Percentiles rank a stretch among this genome's conserved stretches.
Evolutionary conservation across 345 rosid species (phyloP).

Genomic region (Sonneratia caseolaris): DNA sequence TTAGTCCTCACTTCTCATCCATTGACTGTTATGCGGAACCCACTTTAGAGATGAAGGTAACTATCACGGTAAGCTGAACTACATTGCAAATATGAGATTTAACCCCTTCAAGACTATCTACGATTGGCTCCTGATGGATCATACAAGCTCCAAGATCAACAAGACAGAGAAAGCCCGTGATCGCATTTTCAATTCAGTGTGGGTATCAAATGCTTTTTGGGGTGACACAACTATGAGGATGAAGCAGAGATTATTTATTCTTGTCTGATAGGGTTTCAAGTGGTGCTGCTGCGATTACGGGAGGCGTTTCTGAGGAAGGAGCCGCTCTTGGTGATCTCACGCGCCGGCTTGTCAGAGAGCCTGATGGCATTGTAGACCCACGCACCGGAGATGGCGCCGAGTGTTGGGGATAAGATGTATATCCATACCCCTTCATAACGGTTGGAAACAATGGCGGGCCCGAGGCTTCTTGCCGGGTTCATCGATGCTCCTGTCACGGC

Average conservation of each 20-base stretch:
- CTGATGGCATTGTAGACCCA: constrained; percentile 65
- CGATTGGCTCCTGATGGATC: not conserved
- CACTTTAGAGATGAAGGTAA: no score
- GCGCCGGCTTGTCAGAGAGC: constrained; percentile 68
- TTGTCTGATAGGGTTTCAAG: not conserved
- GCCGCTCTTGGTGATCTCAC: constrained; percentile 47
- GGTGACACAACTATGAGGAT: not conserved
- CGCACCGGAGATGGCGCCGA: constrained; percentile 72
- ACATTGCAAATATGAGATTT: not conserved
- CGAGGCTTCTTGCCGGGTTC: constrained; percentile 77
- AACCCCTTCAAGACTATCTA: not conserved
- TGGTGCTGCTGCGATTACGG: not conserved
- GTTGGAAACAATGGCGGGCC: constrained; percentile 63
- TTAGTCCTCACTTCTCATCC: no score
- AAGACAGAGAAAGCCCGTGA: not conserved
- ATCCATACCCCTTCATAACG: constrained; percentile 63
- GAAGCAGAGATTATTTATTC: not conserved
- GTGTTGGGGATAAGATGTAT: constrained; percentile 43
- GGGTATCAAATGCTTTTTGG: not conserved
- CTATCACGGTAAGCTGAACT: no score
- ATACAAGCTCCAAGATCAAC: not conserved
- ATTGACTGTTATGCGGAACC: no score
- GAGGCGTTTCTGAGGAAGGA: constrained; percentile 31
- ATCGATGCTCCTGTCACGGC: constrained; percentile 65
- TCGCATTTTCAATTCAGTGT: not conserved